A percentile compares a stretch with the other conserved stretches of the same genome.
Evolutionary conservation across 768 basidiomycete genomes (phyloP).

Genomic region (Sporobolomyces phaffii): DNA sequence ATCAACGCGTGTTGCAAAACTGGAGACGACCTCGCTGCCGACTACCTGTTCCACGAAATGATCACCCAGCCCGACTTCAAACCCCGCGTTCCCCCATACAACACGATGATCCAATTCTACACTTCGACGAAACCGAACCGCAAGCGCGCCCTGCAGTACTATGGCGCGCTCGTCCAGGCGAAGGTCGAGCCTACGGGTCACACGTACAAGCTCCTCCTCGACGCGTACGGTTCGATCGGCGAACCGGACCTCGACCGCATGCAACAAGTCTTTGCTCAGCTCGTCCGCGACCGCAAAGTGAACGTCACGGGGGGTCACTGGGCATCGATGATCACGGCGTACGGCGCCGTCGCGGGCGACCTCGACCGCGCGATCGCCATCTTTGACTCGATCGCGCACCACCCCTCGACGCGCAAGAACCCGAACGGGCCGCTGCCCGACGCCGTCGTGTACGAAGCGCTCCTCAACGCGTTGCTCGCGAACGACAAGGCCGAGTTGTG

Average conservation of each 20-base stretch:
- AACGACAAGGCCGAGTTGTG: constrained; percentile 73
- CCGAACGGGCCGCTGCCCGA: constrained; percentile 55
- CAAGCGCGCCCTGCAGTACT: constrained; percentile 66
- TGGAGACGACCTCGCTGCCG: constrained; percentile 76
- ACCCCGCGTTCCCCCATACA: constrained; percentile 88
- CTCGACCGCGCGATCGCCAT: constrained; percentile 66
- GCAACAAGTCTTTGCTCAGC: constrained; percentile 63
- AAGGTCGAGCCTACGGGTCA: constrained; percentile 72
- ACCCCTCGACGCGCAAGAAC: constrained; percentile 50
- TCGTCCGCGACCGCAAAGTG: constrained; percentile 53
- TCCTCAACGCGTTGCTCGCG: constrained; percentile 77
- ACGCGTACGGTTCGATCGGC: constrained; percentile 77
- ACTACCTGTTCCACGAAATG: constrained; percentile 83
- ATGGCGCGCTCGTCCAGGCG: constrained; percentile 58
- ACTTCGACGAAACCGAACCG: constrained; percentile 83
- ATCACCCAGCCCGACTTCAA: constrained; percentile 62
- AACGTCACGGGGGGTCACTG: constrained; percentile 61
- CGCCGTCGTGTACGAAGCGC: constrained; percentile 78
- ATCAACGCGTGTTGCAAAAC: constrained; percentile 86
- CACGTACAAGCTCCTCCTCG: constrained; percentile 93
- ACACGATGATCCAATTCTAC: constrained; percentile 98
- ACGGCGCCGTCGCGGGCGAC: constrained; percentile 73
- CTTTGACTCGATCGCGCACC: constrained; percentile 67
- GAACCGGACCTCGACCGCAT: constrained; percentile 60
- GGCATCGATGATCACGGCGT: constrained; percentile 80